Percentiles rank a stretch among this genome's conserved stretches.
phyloP scores from a whole-genome alignment of 257 asterid species.

The Solanum dulcamara region DNA sequence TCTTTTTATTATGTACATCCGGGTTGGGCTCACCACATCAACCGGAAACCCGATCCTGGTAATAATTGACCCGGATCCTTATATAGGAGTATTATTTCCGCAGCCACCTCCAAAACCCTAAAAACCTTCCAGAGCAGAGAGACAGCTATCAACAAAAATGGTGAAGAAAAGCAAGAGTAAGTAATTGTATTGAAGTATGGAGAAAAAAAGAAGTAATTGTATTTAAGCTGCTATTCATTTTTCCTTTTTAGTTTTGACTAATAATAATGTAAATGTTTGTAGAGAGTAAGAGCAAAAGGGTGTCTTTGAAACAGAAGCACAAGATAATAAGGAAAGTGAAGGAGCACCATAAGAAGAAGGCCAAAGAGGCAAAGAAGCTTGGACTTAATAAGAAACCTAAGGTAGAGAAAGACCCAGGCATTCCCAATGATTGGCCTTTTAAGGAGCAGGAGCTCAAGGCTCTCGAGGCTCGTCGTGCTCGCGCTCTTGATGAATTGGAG shows the following conservation, averaged over 20 bases:
- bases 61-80: not conserved
- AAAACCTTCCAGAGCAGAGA: not conserved
- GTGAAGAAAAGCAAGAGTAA: slow-evolving; percentile 81
- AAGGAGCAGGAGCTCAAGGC: slow-evolving; percentile 92
- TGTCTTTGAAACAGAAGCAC: slow-evolving; percentile 69
- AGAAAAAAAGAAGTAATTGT: slow-evolving; percentile 39
- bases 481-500: slow-evolving; percentile 59
- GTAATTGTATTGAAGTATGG: not conserved
- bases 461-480: slow-evolving; percentile 69
- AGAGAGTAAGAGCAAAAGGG: slow-evolving; percentile 95
- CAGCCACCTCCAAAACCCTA: not conserved
- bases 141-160: slow-evolving; percentile 20
- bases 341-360: slow-evolving; percentile 91
- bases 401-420: slow-evolving; percentile 84
- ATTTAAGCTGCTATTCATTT: not conserved
- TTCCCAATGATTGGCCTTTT: slow-evolving; percentile 95
- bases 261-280: not conserved
- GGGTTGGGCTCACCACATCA: not conserved
- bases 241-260: not conserved
- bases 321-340: slow-evolving; percentile 72
- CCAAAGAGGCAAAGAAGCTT: slow-evolving; percentile 64
- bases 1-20: no score
- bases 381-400: slow-evolving; percentile 49
- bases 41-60: not conserved
- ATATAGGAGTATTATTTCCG: not conserved